These are phyloP conservation scores for Amborella trichopoda DNA, from an alignment of 164 flowering plant genomes.

Conservation along the genomic window DNA sequence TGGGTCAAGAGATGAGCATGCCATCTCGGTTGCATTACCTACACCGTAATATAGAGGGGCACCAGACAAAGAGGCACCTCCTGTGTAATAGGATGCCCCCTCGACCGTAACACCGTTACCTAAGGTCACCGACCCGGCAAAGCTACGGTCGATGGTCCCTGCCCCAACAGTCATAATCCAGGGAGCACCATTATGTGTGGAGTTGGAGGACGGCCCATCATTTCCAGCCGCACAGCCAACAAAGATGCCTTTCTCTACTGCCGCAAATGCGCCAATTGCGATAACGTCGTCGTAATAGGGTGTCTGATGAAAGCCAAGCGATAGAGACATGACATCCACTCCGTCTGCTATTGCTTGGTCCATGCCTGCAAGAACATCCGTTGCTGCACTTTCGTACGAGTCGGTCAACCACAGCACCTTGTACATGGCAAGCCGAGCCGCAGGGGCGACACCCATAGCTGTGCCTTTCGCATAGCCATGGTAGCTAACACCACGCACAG, in stretches of 20 bases:
- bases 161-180: constrained; percentile 28
- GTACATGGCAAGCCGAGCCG: constrained; percentile 6
- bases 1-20: constrained; percentile 9
- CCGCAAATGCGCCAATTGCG: constrained; percentile 32
- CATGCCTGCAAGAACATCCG: constrained; percentile 12
- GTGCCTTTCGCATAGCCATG: background rate
- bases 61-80: constrained; percentile 8
- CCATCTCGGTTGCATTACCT: constrained; percentile 7
- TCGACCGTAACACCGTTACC: constrained; percentile 6
- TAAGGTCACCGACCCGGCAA: constrained; percentile 6
- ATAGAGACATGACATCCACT: constrained; percentile 11
- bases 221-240: constrained; percentile 26
- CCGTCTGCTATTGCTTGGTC: constrained; percentile 15
- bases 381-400: background rate
- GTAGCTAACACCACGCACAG: background rate
- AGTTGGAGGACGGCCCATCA: constrained; percentile 6
- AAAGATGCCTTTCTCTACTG: constrained; percentile 32
- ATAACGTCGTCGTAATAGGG: constrained; percentile 15
- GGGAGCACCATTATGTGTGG: constrained; percentile 20
- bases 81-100: constrained; percentile 19
- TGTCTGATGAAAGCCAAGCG: constrained; percentile 8
- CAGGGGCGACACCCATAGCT: constrained; percentile 7
- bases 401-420: constrained; percentile 2
- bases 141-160: constrained; percentile 16
- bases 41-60: constrained; percentile 8